phyloP scores from a whole-genome alignment of 2,329 filamentous ascomycete genomes.

The Alternaria ventricosa region DNA sequence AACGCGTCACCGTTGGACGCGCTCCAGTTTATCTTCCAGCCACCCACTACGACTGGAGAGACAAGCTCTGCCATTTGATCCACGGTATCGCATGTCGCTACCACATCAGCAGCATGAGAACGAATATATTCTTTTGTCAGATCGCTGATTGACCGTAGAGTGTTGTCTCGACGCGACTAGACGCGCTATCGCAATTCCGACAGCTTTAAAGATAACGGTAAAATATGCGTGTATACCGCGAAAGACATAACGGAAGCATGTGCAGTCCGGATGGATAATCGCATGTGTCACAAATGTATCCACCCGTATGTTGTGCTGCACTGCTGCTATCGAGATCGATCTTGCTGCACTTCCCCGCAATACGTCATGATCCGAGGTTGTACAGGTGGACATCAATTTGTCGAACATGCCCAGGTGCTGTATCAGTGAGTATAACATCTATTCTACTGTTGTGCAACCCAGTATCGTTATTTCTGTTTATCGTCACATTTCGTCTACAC shows the following conservation, averaged over 20 bases:
- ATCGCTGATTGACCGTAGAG: too few species aligned
- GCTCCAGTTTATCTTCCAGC: neutral
- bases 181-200: neutral
- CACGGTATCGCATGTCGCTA: neutral
- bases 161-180: neutral
- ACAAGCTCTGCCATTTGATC: fast-evolving
- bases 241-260: neutral
- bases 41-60: neutral
- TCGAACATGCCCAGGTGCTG: neutral
- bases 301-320: neutral
- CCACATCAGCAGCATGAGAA: neutral
- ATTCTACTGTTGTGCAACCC: neutral
- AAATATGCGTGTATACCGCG: neutral
- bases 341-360: constrained; percentile 16
- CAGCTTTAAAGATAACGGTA: neutral
- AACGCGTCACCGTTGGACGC: neutral
- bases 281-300: neutral
- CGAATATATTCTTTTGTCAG: too few species aligned
- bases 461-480: neutral
- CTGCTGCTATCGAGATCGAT: neutral
- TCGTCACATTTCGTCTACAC: neutral
- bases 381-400: neutral
- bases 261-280: neutral
- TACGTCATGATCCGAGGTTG: constrained; percentile 26
- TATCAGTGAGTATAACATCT: neutral